Evolutionary conservation across 768 basidiomycete genomes (phyloP).

Genomic region (Mycena polygramma): DNA sequence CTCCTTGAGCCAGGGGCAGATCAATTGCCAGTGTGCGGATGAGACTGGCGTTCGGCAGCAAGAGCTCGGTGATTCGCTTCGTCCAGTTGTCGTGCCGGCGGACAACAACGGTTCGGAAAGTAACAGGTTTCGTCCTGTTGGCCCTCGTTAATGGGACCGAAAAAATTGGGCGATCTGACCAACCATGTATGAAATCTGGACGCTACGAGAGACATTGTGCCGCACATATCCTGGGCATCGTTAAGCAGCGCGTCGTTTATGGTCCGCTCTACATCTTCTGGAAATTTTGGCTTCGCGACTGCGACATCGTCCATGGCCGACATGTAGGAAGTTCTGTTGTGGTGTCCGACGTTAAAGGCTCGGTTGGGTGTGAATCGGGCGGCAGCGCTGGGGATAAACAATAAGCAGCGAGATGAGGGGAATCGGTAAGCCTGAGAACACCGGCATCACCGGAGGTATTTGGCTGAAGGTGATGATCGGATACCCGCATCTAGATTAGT

Average conservation of each 20-base stretch:
- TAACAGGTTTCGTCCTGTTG: conserved; percentile 16
- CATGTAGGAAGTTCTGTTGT: too few relatives aligned
- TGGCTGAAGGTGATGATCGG: too few relatives aligned
- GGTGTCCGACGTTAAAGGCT: too few relatives aligned
- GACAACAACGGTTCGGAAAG: conserved; percentile 16
- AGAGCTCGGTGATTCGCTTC: not conserved
- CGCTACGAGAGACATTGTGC: not conserved
- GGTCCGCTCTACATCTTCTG: not conserved
- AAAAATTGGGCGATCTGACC: not conserved
- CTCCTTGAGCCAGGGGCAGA: not conserved
- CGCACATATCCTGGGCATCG: not conserved
- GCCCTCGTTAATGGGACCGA: not conserved
- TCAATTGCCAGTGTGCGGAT: conserved; percentile 20
- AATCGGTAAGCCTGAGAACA: too few relatives aligned
- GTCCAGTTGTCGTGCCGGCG: conserved; percentile 14
- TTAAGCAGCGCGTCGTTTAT: not conserved
- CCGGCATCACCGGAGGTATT: too few relatives aligned
- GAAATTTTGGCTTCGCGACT: not conserved
- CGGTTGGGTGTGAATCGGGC: too few relatives aligned
- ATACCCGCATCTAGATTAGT: too few relatives aligned
- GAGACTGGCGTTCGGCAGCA: conserved; percentile 9
- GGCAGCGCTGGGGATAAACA: too few relatives aligned
- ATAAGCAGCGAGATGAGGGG: too few relatives aligned
- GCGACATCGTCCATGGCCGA: too few relatives aligned
- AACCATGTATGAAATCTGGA: not conserved